phyloP scores from a whole-genome alignment of 163 green algal genomes.

The Scenedesmus sp. region DNA sequence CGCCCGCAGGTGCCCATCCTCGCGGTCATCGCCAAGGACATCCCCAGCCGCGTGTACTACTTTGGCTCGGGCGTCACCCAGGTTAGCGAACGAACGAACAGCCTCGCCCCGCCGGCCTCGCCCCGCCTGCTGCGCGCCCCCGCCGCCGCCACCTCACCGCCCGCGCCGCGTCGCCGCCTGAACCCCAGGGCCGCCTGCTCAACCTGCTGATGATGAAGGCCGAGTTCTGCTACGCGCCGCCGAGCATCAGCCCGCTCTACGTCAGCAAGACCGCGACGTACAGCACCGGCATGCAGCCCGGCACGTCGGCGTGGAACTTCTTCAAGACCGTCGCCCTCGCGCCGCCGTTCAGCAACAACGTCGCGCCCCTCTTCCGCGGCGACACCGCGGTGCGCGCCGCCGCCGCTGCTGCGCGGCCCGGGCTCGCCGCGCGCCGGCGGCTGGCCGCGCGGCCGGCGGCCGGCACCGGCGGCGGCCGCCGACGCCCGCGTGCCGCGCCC shows the following conservation, averaged over 20 bases:
- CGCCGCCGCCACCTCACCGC: no score
- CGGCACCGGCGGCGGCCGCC: no score
- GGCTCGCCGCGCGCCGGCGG: no score
- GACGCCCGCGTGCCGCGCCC: no score
- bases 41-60: conserved; percentile 33
- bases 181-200: conserved; percentile 27
- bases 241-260: conserved; percentile 22
- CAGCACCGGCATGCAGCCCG: conserved; percentile 44
- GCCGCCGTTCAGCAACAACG: conserved; percentile 19
- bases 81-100: conserved; percentile 19
- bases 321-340: conserved; percentile 31
- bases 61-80: conserved; percentile 41
- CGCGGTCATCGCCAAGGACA: conserved; percentile 42
- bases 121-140: no score
- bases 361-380: conserved; percentile 36
- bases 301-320: conserved; percentile 36
- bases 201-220: conserved; percentile 30
- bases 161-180: no score
- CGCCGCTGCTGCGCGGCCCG: background rate
- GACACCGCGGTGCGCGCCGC: conserved; percentile 26
- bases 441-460: no score
- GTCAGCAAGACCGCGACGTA: conserved; percentile 43
- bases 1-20: conserved; percentile 39
- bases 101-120: no score
- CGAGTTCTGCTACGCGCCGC: conserved; percentile 47